phyloP scores from a whole-genome alignment of 1,139 yeast species.

The Blastobotrys persicus region DNA sequence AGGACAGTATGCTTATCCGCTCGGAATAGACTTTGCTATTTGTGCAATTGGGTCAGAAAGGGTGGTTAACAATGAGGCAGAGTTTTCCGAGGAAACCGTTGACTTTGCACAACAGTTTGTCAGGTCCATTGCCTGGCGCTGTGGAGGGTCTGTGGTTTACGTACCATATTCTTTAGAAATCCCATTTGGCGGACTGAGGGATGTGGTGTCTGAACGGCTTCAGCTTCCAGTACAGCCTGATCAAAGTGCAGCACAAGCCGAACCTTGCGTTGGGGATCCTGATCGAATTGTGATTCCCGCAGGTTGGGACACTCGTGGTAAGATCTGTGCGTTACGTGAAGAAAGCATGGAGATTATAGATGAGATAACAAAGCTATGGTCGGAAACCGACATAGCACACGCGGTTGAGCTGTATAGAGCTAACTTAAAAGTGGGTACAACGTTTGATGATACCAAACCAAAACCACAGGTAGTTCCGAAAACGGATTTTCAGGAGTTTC shows the following conservation, averaged over 20 bases:
- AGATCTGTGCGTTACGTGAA: constrained; percentile 34
- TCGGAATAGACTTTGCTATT: constrained; percentile 35
- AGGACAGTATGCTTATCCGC: constrained; percentile 36
- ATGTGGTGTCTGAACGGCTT: constrained; percentile 28
- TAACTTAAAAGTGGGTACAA: constrained; percentile 3
- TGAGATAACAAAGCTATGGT: constrained; percentile 21
- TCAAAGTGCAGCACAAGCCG: constrained; percentile 19
- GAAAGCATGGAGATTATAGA: constrained; percentile 28
- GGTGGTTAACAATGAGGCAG: constrained; percentile 11
- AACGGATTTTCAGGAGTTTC: constrained; percentile 30
- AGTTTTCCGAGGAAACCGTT: constrained; percentile 31
- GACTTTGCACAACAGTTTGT: constrained; percentile 55
- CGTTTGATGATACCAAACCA: constrained; percentile 12
- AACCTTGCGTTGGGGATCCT: constrained; percentile 37
- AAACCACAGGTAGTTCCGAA: constrained; percentile 9
- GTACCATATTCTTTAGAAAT: constrained; percentile 20
- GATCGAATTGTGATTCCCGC: constrained; percentile 45
- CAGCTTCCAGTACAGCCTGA: constrained; percentile 23
- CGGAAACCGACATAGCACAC: background rate
- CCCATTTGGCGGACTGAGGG: constrained; percentile 19
- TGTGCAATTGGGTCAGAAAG: constrained; percentile 30
- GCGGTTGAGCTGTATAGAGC: constrained; percentile 8
- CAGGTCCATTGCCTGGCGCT: constrained; percentile 49
- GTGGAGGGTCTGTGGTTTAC: constrained; percentile 38
- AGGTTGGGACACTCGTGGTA: constrained; percentile 42